Base-by-base conservation (phyloP, 148 eudicot genomes). In the Silene uniflora region DNA sequence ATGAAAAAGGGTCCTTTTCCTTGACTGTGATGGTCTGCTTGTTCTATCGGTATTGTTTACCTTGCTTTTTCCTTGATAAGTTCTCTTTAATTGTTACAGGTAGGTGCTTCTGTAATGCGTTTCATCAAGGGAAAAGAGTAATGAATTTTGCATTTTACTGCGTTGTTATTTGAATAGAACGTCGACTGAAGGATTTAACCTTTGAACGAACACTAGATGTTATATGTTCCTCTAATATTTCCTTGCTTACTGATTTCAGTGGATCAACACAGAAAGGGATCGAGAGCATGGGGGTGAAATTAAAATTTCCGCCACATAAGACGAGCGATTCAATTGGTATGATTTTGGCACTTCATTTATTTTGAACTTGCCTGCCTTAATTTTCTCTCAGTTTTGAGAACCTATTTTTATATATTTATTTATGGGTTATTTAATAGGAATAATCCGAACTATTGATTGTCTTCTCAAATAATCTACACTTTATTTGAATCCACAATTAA, bases 121-220 rank as follows among this genome's bases (percentile, higher is more conserved):
- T 94, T 89, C 81, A 79, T 94, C 76, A 88, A 75, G 85, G 96
- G 90, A 71, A 87, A 87, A 85, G 82, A 85, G 98, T 94, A 86
- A 72, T 77, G 18, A 55, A 18, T 59, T 72, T 44, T 12, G 77
- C 85, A 65, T 63, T 21, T 72, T 49, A 10, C 19, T 55, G 67
- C 63, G 19, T 46, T 80, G 73, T 35, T 42, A 49, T 70, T 47
- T 44, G 54, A 16, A 56, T 66, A 18, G 54, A 73, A 39, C 66
- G 22, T 72, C 47, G 16, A 14, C 42, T 65, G 18, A 70, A 23
- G 27, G 17, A 14, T 54, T 71, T 7, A 71, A 24, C 46, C 46
- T 61, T 67, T 10, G 6, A 17, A 67, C 39, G 3, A 11, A 72
- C 25, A 21, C 19, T 67, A 64, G 9, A 61, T 62, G 19, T 24